A percentile compares a stretch with the other conserved stretches of the same genome.
phyloP scores from a whole-genome alignment of 2,329 filamentous ascomycete genomes.

The Neonectria punicea region DNA sequence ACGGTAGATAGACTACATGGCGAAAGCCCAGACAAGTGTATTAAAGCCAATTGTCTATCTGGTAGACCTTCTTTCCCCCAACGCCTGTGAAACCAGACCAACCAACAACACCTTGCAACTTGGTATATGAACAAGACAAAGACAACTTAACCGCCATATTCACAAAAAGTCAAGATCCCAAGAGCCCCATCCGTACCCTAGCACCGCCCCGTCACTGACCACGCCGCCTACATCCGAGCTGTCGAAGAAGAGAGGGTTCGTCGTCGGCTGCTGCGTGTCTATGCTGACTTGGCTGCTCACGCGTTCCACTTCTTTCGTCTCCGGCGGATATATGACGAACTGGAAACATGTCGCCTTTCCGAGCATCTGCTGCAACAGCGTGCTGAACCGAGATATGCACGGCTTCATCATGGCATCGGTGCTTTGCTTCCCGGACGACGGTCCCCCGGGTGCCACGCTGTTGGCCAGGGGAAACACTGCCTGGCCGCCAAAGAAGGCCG shows the following conservation, averaged over 20 bases:
- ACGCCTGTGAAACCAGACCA: background rate
- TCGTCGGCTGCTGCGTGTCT: conserved; percentile 28
- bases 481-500: conserved; percentile 31
- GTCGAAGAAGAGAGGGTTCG: conserved; percentile 37
- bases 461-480: conserved; percentile 24
- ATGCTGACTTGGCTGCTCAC: conserved; percentile 17
- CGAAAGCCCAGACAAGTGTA: background rate
- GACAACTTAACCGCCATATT: conserved; percentile 4
- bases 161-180: conserved; percentile 44
- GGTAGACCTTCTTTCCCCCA: background rate
- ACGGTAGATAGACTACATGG: background rate
- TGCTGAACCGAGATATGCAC: conserved; percentile 36
- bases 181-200: conserved; percentile 40
- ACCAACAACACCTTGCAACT: background rate
- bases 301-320: conserved; percentile 28
- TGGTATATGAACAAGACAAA: background rate
- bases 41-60: background rate
- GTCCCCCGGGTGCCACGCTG: background rate
- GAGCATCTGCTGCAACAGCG: conserved; percentile 47
- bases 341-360: conserved; percentile 48
- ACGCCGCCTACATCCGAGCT: conserved; percentile 29
- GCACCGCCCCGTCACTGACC: conserved; percentile 31
- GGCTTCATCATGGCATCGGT: conserved; percentile 34
- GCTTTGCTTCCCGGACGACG: conserved; percentile 24
- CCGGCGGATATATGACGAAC: conserved; percentile 33